A percentile compares a stretch with the other conserved stretches of the same genome.
Conservation (phyloP, 2,329 filamentous ascomycete species). For the Byssochlamys sp. region DNA sequence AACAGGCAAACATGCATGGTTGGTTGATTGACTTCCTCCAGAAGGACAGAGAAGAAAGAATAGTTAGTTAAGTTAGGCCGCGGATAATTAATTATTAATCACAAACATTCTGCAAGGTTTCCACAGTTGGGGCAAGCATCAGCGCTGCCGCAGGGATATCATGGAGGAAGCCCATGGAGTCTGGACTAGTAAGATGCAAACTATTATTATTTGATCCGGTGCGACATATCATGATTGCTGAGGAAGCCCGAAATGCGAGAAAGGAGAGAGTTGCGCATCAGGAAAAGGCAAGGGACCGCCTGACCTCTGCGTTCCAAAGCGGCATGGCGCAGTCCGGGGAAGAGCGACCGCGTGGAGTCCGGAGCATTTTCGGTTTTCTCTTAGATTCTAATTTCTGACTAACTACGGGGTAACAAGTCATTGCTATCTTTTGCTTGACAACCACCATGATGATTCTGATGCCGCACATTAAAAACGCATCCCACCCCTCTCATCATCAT, state of each 20-base stretch:
- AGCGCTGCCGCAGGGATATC: neutral
- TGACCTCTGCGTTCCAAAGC: neutral
- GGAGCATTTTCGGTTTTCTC: neutral
- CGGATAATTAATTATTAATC: neutral
- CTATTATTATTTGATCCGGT: neutral
- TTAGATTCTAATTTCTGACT: neutral
- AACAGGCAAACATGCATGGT: neutral
- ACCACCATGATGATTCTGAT: too few relatives aligned
- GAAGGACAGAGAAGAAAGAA: neutral
- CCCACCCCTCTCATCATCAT: neutral
- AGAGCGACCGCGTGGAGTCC: neutral
- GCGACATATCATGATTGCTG: neutral
- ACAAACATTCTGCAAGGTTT: neutral
- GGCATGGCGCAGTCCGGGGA: slow-evolving; percentile 1
- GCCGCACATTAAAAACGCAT: too few relatives aligned
- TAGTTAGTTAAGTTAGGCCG: neutral
- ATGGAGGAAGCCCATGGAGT: neutral
- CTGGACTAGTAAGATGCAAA: neutral
- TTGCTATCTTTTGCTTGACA: too few relatives aligned
- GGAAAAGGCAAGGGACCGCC: neutral
- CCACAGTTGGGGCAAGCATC: neutral
- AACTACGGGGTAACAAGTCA: too few relatives aligned
- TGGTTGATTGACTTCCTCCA: neutral
- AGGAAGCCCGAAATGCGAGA: neutral
- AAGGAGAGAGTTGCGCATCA: neutral